Evolutionary conservation across 2,329 filamentous ascomycete species (phyloP).

Genomic region (Colletotrichum coccodes): DNA sequence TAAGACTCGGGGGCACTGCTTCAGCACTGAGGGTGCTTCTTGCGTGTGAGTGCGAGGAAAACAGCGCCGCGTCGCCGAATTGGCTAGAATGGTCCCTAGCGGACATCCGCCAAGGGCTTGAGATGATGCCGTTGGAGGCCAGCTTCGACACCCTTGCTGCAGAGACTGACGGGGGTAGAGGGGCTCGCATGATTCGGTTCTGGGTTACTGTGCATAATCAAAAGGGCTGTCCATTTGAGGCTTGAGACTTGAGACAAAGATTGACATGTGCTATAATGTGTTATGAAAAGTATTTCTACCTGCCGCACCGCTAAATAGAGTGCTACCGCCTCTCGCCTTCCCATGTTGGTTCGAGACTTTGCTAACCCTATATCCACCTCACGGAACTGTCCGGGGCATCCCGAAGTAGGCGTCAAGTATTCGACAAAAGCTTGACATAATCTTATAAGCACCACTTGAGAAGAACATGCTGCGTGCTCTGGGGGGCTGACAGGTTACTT

Average conservation of each 20-base stretch:
- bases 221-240: conserved; percentile 1
- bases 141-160: neutral
- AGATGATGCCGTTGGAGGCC: neutral
- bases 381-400: neutral
- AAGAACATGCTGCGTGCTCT: too few relatives aligned
- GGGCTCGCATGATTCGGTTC: neutral
- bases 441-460: conserved; percentile 2
- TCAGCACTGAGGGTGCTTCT: neutral
- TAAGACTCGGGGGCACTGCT: neutral
- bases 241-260: neutral
- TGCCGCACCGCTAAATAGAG: conserved; percentile 1
- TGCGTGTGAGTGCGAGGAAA: neutral
- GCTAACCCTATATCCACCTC: neutral
- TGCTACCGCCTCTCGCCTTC: neutral
- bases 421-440: conserved; percentile 12
- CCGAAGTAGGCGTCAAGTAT: neutral
- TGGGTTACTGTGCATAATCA: conserved; percentile 11
- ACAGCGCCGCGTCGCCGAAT: neutral
- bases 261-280: conserved; percentile 18
- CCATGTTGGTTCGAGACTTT: neutral
- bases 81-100: neutral
- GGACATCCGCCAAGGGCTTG: neutral
- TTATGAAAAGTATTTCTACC: neutral
- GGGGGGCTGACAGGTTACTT: neutral
- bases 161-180: neutral